Conservation (phyloP, 1,139 yeast species). For the Dujonia santamariae region DNA sequence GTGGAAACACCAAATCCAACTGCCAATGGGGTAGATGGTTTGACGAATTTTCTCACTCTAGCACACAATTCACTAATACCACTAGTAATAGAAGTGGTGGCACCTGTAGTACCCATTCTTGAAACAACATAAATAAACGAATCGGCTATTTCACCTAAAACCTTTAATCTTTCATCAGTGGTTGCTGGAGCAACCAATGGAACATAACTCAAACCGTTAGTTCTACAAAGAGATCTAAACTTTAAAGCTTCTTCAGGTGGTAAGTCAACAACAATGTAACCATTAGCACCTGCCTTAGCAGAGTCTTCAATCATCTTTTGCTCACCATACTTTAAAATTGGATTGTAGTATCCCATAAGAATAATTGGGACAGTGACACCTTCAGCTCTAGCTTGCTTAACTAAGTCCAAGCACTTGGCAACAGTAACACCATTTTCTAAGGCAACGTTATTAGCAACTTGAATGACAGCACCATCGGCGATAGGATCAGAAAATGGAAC, state of each 20-base stretch:
- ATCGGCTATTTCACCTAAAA: constrained; percentile 83
- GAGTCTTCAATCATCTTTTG: constrained; percentile 74
- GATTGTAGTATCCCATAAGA: constrained; percentile 97
- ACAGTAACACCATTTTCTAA: constrained; percentile 80
- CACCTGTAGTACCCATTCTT: constrained; percentile 98
- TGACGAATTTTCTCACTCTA: constrained; percentile 72
- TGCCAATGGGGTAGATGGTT: constrained; percentile 77
- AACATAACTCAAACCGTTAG: constrained; percentile 73
- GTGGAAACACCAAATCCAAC: constrained; percentile 98
- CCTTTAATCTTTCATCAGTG: constrained; percentile 78
- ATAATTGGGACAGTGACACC: constrained; percentile 89
- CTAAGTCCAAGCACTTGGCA: constrained; percentile 62
- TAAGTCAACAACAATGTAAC: constrained; percentile 88
- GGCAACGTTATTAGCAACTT: constrained; percentile 77
- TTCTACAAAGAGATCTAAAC: constrained; percentile 70
- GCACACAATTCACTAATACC: constrained; percentile 68
- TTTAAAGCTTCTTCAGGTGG: constrained; percentile 97
- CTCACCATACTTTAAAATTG: constrained; percentile 88
- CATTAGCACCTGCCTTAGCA: constrained; percentile 87
- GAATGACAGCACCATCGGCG: constrained; percentile 98
- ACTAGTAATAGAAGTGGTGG: constrained; percentile 58
- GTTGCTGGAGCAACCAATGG: constrained; percentile 98
- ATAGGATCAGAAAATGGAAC: constrained; percentile 98
- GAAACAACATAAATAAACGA: constrained; percentile 95
- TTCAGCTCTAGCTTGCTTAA: constrained; percentile 66